Percentiles rank a stretch among this genome's conserved stretches.
Evolutionary conservation across 2,329 filamentous ascomycete genomes (phyloP).

Genomic region (Phoma sp.): DNA sequence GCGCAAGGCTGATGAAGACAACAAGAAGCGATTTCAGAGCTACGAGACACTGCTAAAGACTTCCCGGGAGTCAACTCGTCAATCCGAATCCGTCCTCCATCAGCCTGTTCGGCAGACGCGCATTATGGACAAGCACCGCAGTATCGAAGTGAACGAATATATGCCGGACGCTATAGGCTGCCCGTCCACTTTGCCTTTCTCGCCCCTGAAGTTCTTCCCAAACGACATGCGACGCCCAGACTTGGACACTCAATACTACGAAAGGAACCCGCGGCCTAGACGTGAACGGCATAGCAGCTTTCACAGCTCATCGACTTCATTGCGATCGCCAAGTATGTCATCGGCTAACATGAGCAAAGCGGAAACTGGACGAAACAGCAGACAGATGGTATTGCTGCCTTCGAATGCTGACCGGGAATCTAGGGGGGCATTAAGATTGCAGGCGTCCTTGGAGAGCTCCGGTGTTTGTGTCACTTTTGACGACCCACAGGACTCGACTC

Average conservation of each 20-base stretch:
- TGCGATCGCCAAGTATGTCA: background rate
- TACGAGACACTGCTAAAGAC: background rate
- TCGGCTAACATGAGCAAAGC: too few species aligned
- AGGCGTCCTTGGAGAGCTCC: background rate
- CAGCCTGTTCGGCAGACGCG: slow-evolving; percentile 18
- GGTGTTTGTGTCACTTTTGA: background rate
- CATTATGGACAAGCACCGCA: slow-evolving; percentile 21
- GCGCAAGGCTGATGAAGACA: background rate
- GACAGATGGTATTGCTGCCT: background rate
- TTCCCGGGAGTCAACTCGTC: background rate
- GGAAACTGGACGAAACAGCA: background rate
- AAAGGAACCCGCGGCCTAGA: background rate
- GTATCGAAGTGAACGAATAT: slow-evolving; percentile 30
- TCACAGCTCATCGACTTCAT: background rate
- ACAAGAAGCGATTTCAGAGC: background rate
- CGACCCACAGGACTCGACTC: background rate
- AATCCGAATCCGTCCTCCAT: background rate
- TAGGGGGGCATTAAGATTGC: background rate
- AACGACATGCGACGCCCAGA: background rate
- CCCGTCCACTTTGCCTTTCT: background rate
- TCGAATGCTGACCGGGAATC: background rate
- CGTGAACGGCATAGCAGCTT: background rate
- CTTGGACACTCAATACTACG: background rate
- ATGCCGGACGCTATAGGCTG: slow-evolving; percentile 6
- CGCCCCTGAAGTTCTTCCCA: background rate